These are phyloP conservation scores for Nigrospora sphaerica DNA, from an alignment of 2,329 filamentous ascomycete species.

Conservation along the genomic window DNA sequence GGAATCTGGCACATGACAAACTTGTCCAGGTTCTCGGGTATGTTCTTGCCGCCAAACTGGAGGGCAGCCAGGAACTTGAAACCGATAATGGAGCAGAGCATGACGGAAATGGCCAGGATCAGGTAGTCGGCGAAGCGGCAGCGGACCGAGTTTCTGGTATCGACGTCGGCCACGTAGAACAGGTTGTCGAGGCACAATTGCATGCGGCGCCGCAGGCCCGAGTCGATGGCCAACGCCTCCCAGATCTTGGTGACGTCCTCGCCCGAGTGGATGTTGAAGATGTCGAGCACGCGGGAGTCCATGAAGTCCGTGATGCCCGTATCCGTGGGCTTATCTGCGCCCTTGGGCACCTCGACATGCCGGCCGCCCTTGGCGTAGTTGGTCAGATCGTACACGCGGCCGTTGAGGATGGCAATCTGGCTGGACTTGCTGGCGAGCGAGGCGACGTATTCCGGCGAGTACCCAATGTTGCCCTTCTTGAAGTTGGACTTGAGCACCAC, in stretches of 20 bases:
- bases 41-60: conserved; percentile 84
- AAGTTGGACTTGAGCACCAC: conserved; percentile 68
- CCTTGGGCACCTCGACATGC: conserved; percentile 48
- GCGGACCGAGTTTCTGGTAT: conserved; percentile 78
- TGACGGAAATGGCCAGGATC: conserved; percentile 72
- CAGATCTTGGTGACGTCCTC: conserved; percentile 78
- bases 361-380: conserved; percentile 74
- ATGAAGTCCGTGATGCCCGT: conserved; percentile 68
- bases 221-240: conserved; percentile 58
- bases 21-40: conserved; percentile 95
- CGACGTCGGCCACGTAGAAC: conserved; percentile 87
- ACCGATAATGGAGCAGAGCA: conserved; percentile 74
- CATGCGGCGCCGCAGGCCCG: conserved; percentile 58
- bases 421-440: conserved; percentile 57
- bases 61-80: conserved; percentile 98
- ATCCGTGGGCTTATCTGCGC: conserved; percentile 36
- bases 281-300: conserved; percentile 61
- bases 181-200: conserved; percentile 82
- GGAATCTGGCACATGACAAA: conserved; percentile 98
- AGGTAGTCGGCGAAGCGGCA: conserved; percentile 90
- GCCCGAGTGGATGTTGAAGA: conserved; percentile 74
- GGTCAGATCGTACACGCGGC: conserved; percentile 82
- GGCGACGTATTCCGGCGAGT: conserved; percentile 68
- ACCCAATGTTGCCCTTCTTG: conserved; percentile 83
- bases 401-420: conserved; percentile 71